Evolutionary conservation across 176 grass and related monocot genomes (phyloP).

Genomic region (Pontederia paniculata): DNA sequence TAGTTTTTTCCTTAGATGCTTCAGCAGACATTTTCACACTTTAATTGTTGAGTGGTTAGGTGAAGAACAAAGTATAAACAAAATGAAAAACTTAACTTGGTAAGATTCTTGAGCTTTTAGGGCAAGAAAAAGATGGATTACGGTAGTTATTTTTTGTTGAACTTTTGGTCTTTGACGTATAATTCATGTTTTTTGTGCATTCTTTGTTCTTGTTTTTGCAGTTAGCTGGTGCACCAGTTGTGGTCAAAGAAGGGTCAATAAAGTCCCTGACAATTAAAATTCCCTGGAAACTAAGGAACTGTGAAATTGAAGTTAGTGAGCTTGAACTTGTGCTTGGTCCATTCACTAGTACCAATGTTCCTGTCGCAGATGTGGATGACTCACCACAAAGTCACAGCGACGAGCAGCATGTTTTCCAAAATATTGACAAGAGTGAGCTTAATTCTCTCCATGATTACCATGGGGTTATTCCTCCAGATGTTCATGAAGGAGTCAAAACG

Average conservation of each 20-base stretch:
- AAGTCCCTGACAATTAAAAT: slow-evolving; percentile 83
- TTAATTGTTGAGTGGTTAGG: too few relatives aligned
- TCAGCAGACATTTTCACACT: too few relatives aligned
- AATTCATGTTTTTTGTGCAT: neutral
- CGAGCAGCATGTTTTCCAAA: slow-evolving; percentile 20
- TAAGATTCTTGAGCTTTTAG: too few relatives aligned
- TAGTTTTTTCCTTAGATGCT: too few relatives aligned
- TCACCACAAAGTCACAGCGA: slow-evolving; percentile 33
- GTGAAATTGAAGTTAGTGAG: slow-evolving; percentile 76
- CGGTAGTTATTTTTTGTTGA: neutral
- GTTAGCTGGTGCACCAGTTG: slow-evolving; percentile 45
- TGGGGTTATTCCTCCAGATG: slow-evolving; percentile 50
- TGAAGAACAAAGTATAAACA: too few relatives aligned
- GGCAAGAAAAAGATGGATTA: neutral
- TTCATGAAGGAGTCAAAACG: slow-evolving; percentile 89
- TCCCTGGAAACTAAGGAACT: slow-evolving; percentile 43
- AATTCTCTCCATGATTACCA: slow-evolving; percentile 31
- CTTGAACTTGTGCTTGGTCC: slow-evolving; percentile 74
- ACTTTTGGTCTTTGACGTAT: neutral
- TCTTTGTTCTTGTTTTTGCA: slow-evolving; percentile 31
- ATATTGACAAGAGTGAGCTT: slow-evolving; percentile 25
- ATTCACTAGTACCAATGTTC: slow-evolving; percentile 38
- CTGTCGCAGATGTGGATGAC: slow-evolving; percentile 32
- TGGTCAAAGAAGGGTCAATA: slow-evolving; percentile 92
- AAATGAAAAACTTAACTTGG: too few relatives aligned